Conservation (phyloP, 129 eudicot species). For the Pittosporum tobira region DNA sequence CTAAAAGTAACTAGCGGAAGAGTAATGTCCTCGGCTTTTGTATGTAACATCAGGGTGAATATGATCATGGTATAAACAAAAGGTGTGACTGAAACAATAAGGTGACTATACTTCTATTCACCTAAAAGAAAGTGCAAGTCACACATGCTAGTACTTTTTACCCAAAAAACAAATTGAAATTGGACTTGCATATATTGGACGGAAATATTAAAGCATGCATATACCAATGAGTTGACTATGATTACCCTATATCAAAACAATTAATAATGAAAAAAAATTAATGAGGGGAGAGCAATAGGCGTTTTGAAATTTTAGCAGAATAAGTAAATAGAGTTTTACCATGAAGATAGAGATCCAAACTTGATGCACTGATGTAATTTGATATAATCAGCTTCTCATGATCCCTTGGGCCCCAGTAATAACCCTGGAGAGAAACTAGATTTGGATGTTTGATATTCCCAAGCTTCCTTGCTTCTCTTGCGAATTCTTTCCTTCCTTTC, state of each 20-base stretch:
- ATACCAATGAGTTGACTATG: no score
- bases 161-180: no score
- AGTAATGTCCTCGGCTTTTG: no score
- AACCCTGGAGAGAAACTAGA: slow-evolving; percentile 67
- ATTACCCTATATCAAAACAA: no score
- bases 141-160: no score
- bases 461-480: slow-evolving; percentile 68
- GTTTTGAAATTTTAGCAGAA: not conserved
- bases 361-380: slow-evolving; percentile 56
- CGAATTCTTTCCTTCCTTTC: slow-evolving; percentile 71
- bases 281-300: not conserved
- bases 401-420: slow-evolving; percentile 78
- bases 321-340: slow-evolving; percentile 23
- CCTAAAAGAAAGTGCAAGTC: no score
- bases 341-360: slow-evolving; percentile 66
- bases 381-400: slow-evolving; percentile 77
- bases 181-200: no score
- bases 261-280: not conserved
- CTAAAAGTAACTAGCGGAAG: no score
- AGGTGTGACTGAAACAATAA: no score
- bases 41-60: no score
- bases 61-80: no score
- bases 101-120: no score
- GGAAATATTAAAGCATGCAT: not conserved
- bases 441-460: slow-evolving; percentile 63